Base-by-base conservation (phyloP, 2,329 filamentous ascomycete genomes). In the Metarhizium rileyi region DNA sequence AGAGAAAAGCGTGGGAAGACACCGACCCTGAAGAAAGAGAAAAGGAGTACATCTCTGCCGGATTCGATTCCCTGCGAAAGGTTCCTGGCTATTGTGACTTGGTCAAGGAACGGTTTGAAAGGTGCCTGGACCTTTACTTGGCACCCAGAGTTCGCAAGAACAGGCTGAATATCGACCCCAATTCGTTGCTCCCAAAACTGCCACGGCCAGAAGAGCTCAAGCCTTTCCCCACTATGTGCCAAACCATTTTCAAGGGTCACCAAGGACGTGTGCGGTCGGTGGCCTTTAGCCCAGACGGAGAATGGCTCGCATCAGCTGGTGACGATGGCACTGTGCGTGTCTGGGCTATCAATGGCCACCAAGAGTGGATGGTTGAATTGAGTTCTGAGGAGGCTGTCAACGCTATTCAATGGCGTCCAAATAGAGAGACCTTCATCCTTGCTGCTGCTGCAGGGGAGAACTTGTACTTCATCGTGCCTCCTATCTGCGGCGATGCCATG, bases 141-240 rank as follows among this genome's bases (percentile, higher is more conserved):
- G 93, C 94, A 16, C 93, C 94, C 44, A 80, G 93, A 61, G 83
- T 98, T 50, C 83, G 91, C 52, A 86, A 94, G 66, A 96, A 90
- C 72, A 87, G 90, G 67, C 80, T 98, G 61, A 95, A 97, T 69
- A 97, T 98, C 62, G 93, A 98, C 60, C 93, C 93, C 3, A 86
- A 87, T 66, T 95, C 89, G 35, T 74, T 98, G 46, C 77, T 98
- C 33, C 91, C 93, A 12, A 96, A 96, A 66, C 76, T 98, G 7
- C 93, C 94, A 7, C 87, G 86, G 52, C 91, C 93, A 1, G 88
- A 95, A 60, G 91, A 98, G 61, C 76, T 98, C 50, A 89, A 89
- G 61, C 93, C 93, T 2, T 98, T 97, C 75, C 93, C 93, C 14
- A 95, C 90, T 0, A 82, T 88, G 8, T 91, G 87, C 59, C 86